Base-by-base conservation (phyloP, 2,329 filamentous ascomycete genomes). In the Phyllosticta citrichinensis region DNA sequence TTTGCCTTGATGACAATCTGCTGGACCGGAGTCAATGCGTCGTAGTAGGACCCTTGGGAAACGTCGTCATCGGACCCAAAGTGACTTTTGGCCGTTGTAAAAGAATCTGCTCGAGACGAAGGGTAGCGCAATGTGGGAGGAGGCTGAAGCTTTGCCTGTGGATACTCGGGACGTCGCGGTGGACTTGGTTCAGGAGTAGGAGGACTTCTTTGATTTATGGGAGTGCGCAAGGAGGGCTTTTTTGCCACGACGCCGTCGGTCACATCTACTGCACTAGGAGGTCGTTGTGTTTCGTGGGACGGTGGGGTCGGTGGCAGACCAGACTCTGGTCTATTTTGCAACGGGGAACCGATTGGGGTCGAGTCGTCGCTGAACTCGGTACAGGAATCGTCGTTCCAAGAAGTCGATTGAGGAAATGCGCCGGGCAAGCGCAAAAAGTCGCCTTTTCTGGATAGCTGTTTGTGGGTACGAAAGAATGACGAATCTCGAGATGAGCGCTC, bases 221-320 rank as follows among this genome's bases (percentile, higher is more conserved):
- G 76, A 6, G 76, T 77, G 64, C 71, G 73, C 52, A 75, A 63
- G 1, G 71, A 70, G 20, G 75, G 73, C 62, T 71, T 73, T 52
- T 74, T 73, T 52, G 71, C 70, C 14, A 68, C 64, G 5, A 76
- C 69, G 63, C 71, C 71, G 67, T 76, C 74, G n/a, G 73, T 73
- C 65, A 75, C 72, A n/a, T 68, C 66, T 25, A 67, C 67, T 22
- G 66, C 65, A 53, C 68, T 69, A 24, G 68, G 65, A 30, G 52
- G 12, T 64, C 60, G 19, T 70, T 66, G 61, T 72, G 69, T n/a
- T 70, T 69, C 27, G 69, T 70, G 58, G 70, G 74, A 76, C 12
- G 77, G 77, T 30, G 77, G 77, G 11, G 77, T 79, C 11, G 76
- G 76, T 50, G 77, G 77, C 19, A 79, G 70, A 47, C 73, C 74